These are phyloP conservation scores for Parafenestella ontariensis DNA, from an alignment of 2,329 filamentous ascomycete species.

Conservation along the genomic window DNA sequence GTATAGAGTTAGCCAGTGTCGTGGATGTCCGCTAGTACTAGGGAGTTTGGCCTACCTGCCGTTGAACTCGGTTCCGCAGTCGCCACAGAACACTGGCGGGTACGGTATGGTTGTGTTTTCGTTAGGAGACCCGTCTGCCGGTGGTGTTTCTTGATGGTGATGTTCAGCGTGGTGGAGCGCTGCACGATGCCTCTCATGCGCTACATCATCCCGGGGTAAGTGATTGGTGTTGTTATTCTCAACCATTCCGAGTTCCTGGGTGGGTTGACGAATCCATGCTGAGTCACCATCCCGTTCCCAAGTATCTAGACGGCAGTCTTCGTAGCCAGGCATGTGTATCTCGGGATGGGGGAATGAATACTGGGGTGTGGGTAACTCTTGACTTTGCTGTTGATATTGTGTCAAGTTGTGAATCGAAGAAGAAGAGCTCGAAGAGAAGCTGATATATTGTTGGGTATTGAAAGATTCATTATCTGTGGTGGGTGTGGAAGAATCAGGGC, in stretches of 20 bases:
- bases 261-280: background rate
- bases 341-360: background rate
- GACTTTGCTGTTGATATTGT: background rate
- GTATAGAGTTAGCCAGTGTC: background rate
- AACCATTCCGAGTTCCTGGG: background rate
- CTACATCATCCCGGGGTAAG: background rate
- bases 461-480: background rate
- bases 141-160: background rate
- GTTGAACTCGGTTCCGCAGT: slow-evolving; percentile 6
- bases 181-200: background rate
- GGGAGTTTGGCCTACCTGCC: slow-evolving; percentile 10
- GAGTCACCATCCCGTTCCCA: background rate
- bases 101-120: background rate
- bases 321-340: background rate
- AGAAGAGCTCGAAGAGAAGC: background rate
- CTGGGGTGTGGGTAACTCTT: background rate
- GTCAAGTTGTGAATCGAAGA: background rate
- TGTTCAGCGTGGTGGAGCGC: background rate
- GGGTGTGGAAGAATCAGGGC: background rate
- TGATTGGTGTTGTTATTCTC: background rate
- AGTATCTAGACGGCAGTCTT: background rate
- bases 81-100: background rate
- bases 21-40: background rate
- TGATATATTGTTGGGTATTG: background rate
- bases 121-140: background rate